Evolutionary conservation across 73 alveolate genomes (phyloP), one percentile per base, ranked within the genome.

Genomic region (Tetrahymena thermophila): DNA sequence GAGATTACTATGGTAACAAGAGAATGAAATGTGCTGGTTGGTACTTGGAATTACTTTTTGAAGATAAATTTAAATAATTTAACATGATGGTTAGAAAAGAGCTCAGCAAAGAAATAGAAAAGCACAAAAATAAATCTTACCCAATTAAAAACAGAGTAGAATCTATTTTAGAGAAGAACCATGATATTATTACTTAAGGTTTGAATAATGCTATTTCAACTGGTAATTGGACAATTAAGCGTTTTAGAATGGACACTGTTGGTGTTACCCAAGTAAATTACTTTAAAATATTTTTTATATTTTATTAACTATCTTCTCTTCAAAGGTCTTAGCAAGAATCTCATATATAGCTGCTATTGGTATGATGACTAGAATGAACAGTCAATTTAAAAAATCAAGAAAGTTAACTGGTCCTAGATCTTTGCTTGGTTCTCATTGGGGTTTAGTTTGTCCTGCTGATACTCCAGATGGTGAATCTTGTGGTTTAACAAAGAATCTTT

Each of bases 401-500:
- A 99, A 99, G 96, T 98, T 99, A 28, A 84, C 98, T 35, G 99
- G 99, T 0, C 99, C 99, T 9, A 97, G 99, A 85, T 97, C 99
- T 35, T 95, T 99, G 16, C 99, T 99, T 93, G 99, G 99, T 10
- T 98, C 99, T 40, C 99, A 98, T 93, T 99, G 99, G 99, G 99
- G 99, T 35, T 98, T 99, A 99, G 95, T 99, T 9, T 99, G 99
- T 85, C 99, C 99, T 14, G 96, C 99, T 57, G 99, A 99, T 96
- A 99, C 99, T 14, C 99, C 99, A 4, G 99, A 99, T 58, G 99
- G 99, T 0, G 99, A 97, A 83, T 97, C 99, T 93, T 99, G 99
- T 94, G 99, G 99, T 10, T 96, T 99, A 85, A 99, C 98, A 11
- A 99, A 99, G 97, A 98, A 96, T 95, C 98, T 99, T 85, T 99